A percentile compares a stretch with the other conserved stretches of the same genome.
These are phyloP conservation scores for Leccinum incarnatum DNA, from an alignment of 768 basidiomycete genomes.

Conservation along the genomic window DNA sequence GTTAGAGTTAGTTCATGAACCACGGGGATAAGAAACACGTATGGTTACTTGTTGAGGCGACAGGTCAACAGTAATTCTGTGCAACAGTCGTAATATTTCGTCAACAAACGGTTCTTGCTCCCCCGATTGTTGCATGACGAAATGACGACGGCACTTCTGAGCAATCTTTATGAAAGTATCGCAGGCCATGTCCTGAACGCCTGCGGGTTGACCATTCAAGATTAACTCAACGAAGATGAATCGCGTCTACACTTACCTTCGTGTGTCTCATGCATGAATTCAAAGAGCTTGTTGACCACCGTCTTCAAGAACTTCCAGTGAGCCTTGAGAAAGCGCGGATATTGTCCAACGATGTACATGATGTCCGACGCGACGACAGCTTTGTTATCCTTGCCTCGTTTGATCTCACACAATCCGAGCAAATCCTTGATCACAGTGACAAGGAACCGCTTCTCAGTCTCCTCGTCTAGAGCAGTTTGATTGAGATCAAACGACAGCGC, in stretches of 20 bases:
- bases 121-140: constrained; percentile 97
- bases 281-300: constrained; percentile 98
- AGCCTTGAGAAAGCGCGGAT: constrained; percentile 98
- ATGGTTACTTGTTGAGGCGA: constrained; percentile 72
- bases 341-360: constrained; percentile 99
- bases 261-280: constrained; percentile 99
- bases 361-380: constrained; percentile 96
- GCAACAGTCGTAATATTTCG: constrained; percentile 88
- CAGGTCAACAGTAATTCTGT: constrained; percentile 92
- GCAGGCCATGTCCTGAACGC: constrained; percentile 99
- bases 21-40: background rate
- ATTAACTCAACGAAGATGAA: constrained; percentile 2
- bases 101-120: constrained; percentile 98
- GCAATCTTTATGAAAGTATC: constrained; percentile 99
- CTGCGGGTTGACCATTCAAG: constrained; percentile 35
- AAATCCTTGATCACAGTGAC: constrained; percentile 99
- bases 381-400: constrained; percentile 99
- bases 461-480: constrained; percentile 66
- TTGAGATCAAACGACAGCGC: background rate
- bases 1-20: constrained; percentile 10
- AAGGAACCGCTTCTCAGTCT: constrained; percentile 97
- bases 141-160: constrained; percentile 96
- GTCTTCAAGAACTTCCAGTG: constrained; percentile 99
- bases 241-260: constrained; percentile 55
- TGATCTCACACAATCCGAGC: constrained; percentile 96